Percentiles rank a stretch among this genome's conserved stretches.
These are phyloP conservation scores for Sclerospora graminicola DNA, from an alignment of 352 stramenopile genomes.

Conservation along the genomic window DNA sequence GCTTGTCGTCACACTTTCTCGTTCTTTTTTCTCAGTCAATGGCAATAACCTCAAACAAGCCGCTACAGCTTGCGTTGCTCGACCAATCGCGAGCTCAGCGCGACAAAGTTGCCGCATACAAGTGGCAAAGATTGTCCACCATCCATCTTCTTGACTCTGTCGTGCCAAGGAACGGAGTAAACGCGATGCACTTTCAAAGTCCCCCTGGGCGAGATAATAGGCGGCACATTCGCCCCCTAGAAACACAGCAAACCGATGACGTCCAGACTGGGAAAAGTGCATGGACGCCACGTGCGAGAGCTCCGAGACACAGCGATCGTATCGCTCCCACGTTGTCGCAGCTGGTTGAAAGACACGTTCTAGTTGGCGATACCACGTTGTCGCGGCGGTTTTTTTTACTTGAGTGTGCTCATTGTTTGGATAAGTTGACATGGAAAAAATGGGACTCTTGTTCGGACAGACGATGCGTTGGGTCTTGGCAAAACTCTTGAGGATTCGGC, in stretches of 20 bases:
- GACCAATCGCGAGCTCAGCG: slow-evolving; percentile 40
- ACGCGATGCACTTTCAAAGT: slow-evolving; percentile 56
- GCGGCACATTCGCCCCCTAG: slow-evolving; percentile 54
- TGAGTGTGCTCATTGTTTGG: no score
- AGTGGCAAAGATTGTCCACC: slow-evolving; percentile 47
- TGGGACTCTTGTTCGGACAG: no score
- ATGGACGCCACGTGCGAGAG: slow-evolving; percentile 66
- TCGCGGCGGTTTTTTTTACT: no score
- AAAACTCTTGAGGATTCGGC: slow-evolving; percentile 45
- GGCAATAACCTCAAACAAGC: slow-evolving; percentile 59
- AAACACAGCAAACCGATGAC: slow-evolving; percentile 71
- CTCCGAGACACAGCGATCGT: slow-evolving; percentile 58
- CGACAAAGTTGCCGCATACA: slow-evolving; percentile 47
- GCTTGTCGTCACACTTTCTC: slow-evolving; percentile 32
- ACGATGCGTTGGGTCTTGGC: slow-evolving; percentile 7
- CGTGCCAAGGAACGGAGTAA: slow-evolving; percentile 55
- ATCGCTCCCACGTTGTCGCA: no score
- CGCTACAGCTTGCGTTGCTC: slow-evolving; percentile 38
- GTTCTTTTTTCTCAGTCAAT: slow-evolving; percentile 34
- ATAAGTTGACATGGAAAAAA: no score
- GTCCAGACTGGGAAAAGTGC: slow-evolving; percentile 57
- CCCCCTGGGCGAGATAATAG: slow-evolving; percentile 41
- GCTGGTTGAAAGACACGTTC: slow-evolving; percentile 36
- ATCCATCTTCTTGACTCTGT: slow-evolving; percentile 72
- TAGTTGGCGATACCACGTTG: slow-evolving; percentile 49